Evolutionary conservation across 1,284 basidiomycete species (phyloP), one percentile per base, ranked within the genome.

Genomic region (Naganishia sp.): DNA sequence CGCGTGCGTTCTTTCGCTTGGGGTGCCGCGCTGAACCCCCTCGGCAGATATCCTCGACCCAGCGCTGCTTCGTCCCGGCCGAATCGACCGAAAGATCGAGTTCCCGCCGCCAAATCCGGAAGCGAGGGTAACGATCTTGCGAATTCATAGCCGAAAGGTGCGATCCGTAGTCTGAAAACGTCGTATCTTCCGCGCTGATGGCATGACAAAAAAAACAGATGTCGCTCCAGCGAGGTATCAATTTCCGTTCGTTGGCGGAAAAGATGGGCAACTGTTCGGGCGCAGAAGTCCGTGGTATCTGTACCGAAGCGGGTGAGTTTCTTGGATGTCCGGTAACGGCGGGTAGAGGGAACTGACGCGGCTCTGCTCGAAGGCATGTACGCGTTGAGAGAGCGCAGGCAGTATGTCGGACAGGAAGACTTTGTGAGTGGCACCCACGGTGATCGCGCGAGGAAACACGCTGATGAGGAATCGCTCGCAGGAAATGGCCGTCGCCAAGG

Each of bases 261-360:
- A 98, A 98, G 85, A 99, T 98, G 95, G 95, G 95, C 3, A 91
- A 95, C 75, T 97, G 94, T 77, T 96, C 93, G 1, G 95, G 95
- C 75, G 95, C 95, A 6, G 95, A 99, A 79, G 95, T 98, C 13
- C 86, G 95, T 43, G 95, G 95, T 82, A 98, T 99, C 74, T 98
- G 94, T 80, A 98, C 95, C 0, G 95, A 99, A 83, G 95, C 94
- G 33, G 94, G 92, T 87, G 74, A 74, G 87, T 81, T 70, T 28
- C 28, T 28, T 28, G 3, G 28, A 5, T 28, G 3, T 28, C 28
- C 28, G 5, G 28, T 28, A 28, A 5, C 28, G 36, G 10, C 13
- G 36, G 36, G 4, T 9, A 2, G 10, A 39, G 10, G 36, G 36
- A 6, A 6, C 42, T 53, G 54, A 48, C 13, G 25, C 33, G 39